phyloP scores from a whole-genome alignment of 2,329 filamentous ascomycete genomes.

The Exophiala spinifera region DNA sequence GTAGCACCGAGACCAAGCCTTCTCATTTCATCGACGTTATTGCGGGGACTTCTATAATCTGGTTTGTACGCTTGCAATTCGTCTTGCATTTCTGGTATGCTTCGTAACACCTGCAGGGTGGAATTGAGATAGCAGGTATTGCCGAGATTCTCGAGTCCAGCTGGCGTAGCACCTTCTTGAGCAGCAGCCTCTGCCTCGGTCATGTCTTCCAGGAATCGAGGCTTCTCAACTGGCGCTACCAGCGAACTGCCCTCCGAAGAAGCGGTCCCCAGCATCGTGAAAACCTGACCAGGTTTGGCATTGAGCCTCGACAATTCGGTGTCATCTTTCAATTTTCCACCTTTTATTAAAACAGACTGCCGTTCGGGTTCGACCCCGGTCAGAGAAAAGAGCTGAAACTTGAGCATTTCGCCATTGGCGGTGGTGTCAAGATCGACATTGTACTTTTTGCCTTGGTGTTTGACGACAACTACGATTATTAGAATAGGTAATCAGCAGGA shows the following conservation, averaged over 20 bases:
- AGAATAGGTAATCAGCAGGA: neutral
- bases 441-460: constrained; percentile 93
- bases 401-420: constrained; percentile 87
- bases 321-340: constrained; percentile 92
- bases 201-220: constrained; percentile 97
- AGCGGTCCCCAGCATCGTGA: constrained; percentile 96
- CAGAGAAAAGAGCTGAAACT: constrained; percentile 90
- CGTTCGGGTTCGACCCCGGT: constrained; percentile 94
- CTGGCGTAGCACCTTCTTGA: constrained; percentile 77
- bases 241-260: constrained; percentile 58
- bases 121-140: constrained; percentile 99
- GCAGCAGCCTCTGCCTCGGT: constrained; percentile 86
- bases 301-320: constrained; percentile 78
- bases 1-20: constrained; percentile 59
- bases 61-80: constrained; percentile 64
- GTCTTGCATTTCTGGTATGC: constrained; percentile 86
- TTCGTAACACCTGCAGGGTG: constrained; percentile 83
- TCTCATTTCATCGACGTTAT: constrained; percentile 43
- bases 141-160: constrained; percentile 85
- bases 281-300: constrained; percentile 78
- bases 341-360: constrained; percentile 94
- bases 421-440: constrained; percentile 85
- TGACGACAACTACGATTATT: constrained; percentile 69
- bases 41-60: constrained; percentile 26
- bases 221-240: constrained; percentile 69